Percentiles rank a stretch among this genome's conserved stretches.
phyloP scores from a whole-genome alignment of 768 basidiomycete genomes.

The Suillus luteus region DNA sequence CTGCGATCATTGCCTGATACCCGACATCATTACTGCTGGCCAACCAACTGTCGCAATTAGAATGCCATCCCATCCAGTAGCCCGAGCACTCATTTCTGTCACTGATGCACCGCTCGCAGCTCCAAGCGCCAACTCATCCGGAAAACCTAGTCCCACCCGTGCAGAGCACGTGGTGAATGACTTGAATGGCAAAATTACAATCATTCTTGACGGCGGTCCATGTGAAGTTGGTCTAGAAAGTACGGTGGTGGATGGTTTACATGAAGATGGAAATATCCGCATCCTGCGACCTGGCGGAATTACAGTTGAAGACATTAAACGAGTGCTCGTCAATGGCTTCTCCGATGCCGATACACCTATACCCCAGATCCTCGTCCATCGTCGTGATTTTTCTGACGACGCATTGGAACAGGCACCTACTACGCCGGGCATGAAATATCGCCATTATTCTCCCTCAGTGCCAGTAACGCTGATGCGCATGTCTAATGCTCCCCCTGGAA shows the following conservation, averaged over 20 bases:
- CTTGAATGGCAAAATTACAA: constrained; percentile 66
- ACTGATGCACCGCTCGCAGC: constrained; percentile 82
- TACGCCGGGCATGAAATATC: constrained; percentile 99
- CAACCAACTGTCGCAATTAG: constrained; percentile 86
- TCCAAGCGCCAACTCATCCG: constrained; percentile 93
- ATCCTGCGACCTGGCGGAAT: constrained; percentile 91
- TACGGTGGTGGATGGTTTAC: constrained; percentile 90
- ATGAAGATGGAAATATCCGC: constrained; percentile 72
- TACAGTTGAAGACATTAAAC: constrained; percentile 84
- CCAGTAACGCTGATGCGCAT: constrained; percentile 75
- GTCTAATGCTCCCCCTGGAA: constrained; percentile 42
- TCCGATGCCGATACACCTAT: constrained; percentile 30
- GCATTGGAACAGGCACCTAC: constrained; percentile 79
- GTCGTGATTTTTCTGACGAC: constrained; percentile 73
- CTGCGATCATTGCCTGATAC: constrained; percentile 58
- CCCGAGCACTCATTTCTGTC: constrained; percentile 82
- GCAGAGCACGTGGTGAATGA: constrained; percentile 85
- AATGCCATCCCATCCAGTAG: constrained; percentile 94
- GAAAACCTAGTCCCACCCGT: constrained; percentile 90
- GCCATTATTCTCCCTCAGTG: constrained; percentile 91
- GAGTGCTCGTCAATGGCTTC: constrained; percentile 49
- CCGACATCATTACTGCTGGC: constrained; percentile 74
- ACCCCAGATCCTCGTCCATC: constrained; percentile 76
- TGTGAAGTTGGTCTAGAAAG: constrained; percentile 93
- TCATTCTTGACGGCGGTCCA: constrained; percentile 91